Base-by-base conservation (phyloP, 345 rosid genomes). In the Rhizophora apiculata region DNA sequence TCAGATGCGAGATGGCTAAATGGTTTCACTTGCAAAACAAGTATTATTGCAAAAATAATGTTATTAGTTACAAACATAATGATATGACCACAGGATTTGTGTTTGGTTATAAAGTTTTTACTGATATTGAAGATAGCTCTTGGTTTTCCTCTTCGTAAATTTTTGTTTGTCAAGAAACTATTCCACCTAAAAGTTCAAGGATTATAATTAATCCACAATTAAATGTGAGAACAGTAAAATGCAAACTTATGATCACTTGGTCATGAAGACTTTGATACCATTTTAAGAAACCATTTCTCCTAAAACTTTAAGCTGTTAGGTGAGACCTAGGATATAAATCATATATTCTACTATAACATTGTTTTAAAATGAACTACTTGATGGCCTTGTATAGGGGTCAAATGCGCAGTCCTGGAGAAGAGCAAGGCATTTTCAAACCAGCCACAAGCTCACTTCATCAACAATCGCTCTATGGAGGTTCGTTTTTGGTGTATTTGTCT, bases 401-500 rank as follows among this genome's bases (percentile, higher is more conserved):
- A 79, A 69, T 91, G 96, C 79, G 66, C 87, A 36, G 65, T 94
- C 70, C 64, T 94, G 79, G 98, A 94, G 89, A 94, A 89, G 83
- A 85, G 70, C 71, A 79, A 71, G 70, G 78, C 71, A 54, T 86
- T 94, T 74, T 85, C 96, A 0, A 80, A 79, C 69, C 96, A 94
- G 65, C 97, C 98, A 4, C 95, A 92, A 82, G 96, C 98, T 15
- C 98, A 94, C 79, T 94, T 94, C 72, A 91, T 94, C 85, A 94
- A 94, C 84, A 94, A 91, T 62, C 84, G 97, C 8, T 83, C 97
- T 20, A 94, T 94, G 98, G 98, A 94, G 98, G 98, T 94, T 75
- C 0, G 74, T 21, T 58, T 76, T 58, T 68, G 29, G 30, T 37
- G 10, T 18, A 0, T 55, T 59, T 64, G 5, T 26, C 9, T 52